These are phyloP conservation scores for Myriosclerotinia duriaeana DNA, from an alignment of 2,329 filamentous ascomycete genomes.

Conservation along the genomic window DNA sequence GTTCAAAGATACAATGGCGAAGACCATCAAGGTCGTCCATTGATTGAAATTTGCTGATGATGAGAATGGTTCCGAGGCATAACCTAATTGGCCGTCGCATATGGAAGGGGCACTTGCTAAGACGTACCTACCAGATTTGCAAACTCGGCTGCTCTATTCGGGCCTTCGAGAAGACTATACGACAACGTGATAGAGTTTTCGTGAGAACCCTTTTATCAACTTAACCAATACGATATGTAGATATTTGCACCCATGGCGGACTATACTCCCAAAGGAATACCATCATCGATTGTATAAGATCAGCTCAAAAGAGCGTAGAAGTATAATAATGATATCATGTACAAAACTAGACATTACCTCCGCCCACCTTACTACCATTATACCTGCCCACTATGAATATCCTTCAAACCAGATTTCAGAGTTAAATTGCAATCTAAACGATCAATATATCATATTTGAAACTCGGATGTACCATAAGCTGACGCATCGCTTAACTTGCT, in stretches of 20 bases:
- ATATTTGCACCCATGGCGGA: no score
- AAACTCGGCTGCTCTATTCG: background rate
- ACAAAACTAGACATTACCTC: constrained; percentile 16
- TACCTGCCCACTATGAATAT: background rate
- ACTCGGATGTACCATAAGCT: background rate
- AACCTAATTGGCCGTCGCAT: background rate
- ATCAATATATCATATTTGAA: background rate
- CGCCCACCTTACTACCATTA: no score
- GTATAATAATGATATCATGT: background rate
- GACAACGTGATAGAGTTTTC: no score
- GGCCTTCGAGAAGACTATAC: background rate
- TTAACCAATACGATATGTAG: no score
- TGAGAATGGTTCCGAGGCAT: no score
- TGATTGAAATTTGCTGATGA: no score
- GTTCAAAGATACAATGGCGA: background rate
- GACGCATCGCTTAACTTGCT: background rate
- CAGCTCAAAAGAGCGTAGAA: background rate
- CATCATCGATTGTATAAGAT: no score
- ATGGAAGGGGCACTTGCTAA: background rate
- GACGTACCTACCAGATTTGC: background rate
- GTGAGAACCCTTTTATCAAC: no score
- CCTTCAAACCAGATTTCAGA: background rate
- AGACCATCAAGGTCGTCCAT: background rate
- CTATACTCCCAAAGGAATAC: no score
- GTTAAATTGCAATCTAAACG: background rate